Evolutionary conservation across 331 rosid genomes (phyloP).

Genomic region (Prunus yedoensis): DNA sequence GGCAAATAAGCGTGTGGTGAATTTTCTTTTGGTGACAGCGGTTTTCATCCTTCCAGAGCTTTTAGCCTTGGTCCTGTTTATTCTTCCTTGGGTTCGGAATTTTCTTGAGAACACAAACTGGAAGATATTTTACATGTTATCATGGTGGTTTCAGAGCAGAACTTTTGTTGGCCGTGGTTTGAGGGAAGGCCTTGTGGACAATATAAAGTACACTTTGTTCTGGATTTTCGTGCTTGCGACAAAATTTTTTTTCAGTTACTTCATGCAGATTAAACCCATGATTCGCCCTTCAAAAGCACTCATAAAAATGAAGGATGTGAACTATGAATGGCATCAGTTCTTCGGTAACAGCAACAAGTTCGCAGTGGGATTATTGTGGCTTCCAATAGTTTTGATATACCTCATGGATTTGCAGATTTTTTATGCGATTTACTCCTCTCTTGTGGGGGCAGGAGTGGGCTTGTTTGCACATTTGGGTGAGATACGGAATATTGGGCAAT

Average conservation of each 20-base stretch:
- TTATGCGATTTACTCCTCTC: slow-evolving; percentile 90
- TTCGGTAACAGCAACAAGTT: slow-evolving; percentile 55
- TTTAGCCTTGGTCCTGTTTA: slow-evolving; percentile 67
- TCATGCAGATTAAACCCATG: slow-evolving; percentile 93
- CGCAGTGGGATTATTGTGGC: slow-evolving; percentile 78
- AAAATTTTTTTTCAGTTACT: slow-evolving; percentile 85
- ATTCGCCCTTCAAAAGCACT: slow-evolving; percentile 67
- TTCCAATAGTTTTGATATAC: slow-evolving; percentile 86
- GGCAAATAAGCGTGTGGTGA: slow-evolving; percentile 56
- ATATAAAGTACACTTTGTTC: slow-evolving; percentile 71
- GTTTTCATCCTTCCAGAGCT: slow-evolving; percentile 78
- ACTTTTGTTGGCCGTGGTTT: slow-evolving; percentile 95
- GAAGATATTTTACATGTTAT: slow-evolving; percentile 74
- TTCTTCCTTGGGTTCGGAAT: slow-evolving; percentile 88
- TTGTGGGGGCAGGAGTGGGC: slow-evolving; percentile 86
- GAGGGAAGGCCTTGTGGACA: slow-evolving; percentile 92
- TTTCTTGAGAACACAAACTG: slow-evolving; percentile 87
- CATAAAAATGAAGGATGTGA: slow-evolving; percentile 39
- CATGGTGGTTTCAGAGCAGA: slow-evolving; percentile 98
- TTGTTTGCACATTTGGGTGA: slow-evolving; percentile 93
- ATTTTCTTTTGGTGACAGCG: slow-evolving; percentile 58
- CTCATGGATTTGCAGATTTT: slow-evolving; percentile 97
- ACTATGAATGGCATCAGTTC: slow-evolving; percentile 69
- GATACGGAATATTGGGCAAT: slow-evolving; percentile 84
- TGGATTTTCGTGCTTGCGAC: slow-evolving; percentile 90